Conservation (phyloP, 164 flowering plant genomes). For the Chimonanthus salicifolius region DNA sequence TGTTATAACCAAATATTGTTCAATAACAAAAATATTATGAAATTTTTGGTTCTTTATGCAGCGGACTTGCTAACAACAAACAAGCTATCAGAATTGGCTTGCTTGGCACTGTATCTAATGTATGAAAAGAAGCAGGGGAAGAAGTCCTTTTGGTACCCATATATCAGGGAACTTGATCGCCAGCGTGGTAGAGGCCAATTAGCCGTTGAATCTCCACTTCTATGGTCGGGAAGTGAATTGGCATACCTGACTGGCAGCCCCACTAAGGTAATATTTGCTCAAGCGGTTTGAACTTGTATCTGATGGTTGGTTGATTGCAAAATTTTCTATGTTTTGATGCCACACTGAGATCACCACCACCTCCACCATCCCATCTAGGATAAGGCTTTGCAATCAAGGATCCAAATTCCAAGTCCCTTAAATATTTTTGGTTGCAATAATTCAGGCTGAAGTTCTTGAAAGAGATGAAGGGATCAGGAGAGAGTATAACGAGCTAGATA, state of each 20-base stretch:
- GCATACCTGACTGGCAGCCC: constrained; percentile 89
- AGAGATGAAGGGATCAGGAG: constrained; percentile 89
- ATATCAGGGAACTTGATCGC: constrained; percentile 94
- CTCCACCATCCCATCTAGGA: too few relatives aligned
- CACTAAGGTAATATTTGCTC: constrained; percentile 50
- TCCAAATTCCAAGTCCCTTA: too few relatives aligned
- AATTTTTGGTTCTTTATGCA: constrained; percentile 24
- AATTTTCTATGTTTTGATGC: background rate
- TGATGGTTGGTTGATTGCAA: constrained; percentile 10
- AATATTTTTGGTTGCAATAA: constrained; percentile 9
- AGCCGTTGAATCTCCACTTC: constrained; percentile 94
- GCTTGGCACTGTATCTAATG: constrained; percentile 96
- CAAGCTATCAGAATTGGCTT: constrained; percentile 92
- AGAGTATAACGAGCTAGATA: constrained; percentile 95
- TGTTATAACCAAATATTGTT: too few relatives aligned
- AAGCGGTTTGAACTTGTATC: background rate
- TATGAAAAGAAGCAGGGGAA: constrained; percentile 98
- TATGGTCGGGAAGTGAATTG: constrained; percentile 88
- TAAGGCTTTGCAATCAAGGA: too few relatives aligned
- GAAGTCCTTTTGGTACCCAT: constrained; percentile 96
- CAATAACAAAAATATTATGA: too few relatives aligned
- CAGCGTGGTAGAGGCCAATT: constrained; percentile 96
- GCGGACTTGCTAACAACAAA: constrained; percentile 93
- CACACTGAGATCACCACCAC: background rate
- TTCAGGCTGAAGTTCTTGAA: constrained; percentile 73